Evolutionary conservation across 805 yeast genomes (phyloP).

Genomic region (Grigorovia yakushimaensis): DNA sequence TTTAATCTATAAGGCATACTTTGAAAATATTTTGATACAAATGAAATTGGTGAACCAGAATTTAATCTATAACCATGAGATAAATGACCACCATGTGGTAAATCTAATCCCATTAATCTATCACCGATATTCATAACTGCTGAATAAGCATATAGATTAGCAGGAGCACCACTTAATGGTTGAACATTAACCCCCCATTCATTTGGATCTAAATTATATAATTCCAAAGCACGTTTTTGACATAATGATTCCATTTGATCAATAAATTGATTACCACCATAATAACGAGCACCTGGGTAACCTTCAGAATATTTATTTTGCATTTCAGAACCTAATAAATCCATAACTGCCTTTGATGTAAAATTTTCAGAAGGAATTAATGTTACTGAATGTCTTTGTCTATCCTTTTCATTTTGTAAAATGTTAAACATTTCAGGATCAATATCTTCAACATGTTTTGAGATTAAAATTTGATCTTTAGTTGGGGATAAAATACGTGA

Average conservation of each 20-base stretch:
- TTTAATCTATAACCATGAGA: slow-evolving; percentile 95
- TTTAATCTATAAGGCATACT: slow-evolving; percentile 95
- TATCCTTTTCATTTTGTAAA: slow-evolving; percentile 61
- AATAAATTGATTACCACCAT: slow-evolving; percentile 94
- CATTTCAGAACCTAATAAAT: slow-evolving; percentile 91
- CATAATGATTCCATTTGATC: slow-evolving; percentile 86
- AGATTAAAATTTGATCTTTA: slow-evolving; percentile 34
- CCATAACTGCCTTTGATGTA: slow-evolving; percentile 92
- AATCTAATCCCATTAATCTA: slow-evolving; percentile 92
- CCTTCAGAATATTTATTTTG: slow-evolving; percentile 98
- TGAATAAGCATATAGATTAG: slow-evolving; percentile 85
- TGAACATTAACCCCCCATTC: slow-evolving; percentile 98
- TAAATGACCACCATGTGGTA: slow-evolving; percentile 97
- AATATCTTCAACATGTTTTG: slow-evolving; percentile 52
- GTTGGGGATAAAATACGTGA: slow-evolving; percentile 1
- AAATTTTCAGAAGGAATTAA: slow-evolving; percentile 94
- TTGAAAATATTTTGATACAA: slow-evolving; percentile 87
- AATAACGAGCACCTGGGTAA: slow-evolving; percentile 95
- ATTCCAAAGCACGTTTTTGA: slow-evolving; percentile 82
- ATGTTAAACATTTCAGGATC: slow-evolving; percentile 84
- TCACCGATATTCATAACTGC: slow-evolving; percentile 85
- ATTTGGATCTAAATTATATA: slow-evolving; percentile 64
- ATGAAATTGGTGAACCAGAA: slow-evolving; percentile 73
- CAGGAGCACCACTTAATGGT: slow-evolving; percentile 92
- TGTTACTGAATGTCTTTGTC: slow-evolving; percentile 88